Evolutionary conservation across 441 rosid species (phyloP).

Genomic region (Daphne laureola): DNA sequence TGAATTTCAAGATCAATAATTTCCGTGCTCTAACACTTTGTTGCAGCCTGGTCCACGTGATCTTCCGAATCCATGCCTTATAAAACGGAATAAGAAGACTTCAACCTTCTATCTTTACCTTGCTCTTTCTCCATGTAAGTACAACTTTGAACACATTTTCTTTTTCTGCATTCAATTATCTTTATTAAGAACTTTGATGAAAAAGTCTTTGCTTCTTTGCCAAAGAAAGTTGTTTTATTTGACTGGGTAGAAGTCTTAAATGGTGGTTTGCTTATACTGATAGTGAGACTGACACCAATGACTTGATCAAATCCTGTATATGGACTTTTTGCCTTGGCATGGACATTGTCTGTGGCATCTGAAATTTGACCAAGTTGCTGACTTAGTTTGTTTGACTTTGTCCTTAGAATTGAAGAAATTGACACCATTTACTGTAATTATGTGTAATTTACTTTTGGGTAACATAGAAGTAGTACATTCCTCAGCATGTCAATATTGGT

Average conservation of each 20-base stretch:
- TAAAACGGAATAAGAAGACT: constrained; percentile 64
- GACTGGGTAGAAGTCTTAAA: not conserved
- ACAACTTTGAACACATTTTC: not conserved
- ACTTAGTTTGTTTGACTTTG: constrained; percentile 26
- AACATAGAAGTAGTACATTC: too few species aligned
- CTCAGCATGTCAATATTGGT: too few species aligned
- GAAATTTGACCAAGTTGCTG: constrained; percentile 10
- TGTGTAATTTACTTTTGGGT: too few species aligned
- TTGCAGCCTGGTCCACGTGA: constrained; percentile 87
- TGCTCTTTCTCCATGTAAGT: constrained; percentile 71
- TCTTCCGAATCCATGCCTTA: constrained; percentile 64
- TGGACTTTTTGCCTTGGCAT: constrained; percentile 19
- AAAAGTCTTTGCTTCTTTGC: too few species aligned
- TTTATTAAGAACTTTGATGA: not conserved
- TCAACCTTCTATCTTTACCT: constrained; percentile 78
- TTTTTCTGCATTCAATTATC: not conserved
- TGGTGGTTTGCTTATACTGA: not conserved
- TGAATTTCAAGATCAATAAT: constrained; percentile 9
- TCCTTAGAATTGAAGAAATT: constrained; percentile 1
- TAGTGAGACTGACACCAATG: constrained; percentile 10
- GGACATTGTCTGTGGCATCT: constrained; percentile 15
- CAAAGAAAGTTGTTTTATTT: too few species aligned
- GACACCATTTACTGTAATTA: too few species aligned
- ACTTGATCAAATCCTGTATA: constrained; percentile 24
- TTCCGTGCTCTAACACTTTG: constrained; percentile 7